phyloP scores from a whole-genome alignment of 2,329 filamentous ascomycete genomes.

The Colletotrichum sp. region DNA sequence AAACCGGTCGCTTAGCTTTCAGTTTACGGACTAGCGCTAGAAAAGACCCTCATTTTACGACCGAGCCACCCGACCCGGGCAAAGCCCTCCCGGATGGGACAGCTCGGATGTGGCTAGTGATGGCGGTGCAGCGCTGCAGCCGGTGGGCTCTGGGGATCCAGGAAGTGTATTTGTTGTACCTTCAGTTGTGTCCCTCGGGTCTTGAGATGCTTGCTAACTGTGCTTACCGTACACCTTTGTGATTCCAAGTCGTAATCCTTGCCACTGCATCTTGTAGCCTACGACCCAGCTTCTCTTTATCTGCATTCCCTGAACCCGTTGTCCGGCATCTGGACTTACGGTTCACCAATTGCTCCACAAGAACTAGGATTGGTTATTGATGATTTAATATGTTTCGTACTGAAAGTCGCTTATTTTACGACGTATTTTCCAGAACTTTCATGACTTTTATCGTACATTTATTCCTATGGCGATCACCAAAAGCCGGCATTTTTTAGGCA shows the following conservation, averaged over 20 bases:
- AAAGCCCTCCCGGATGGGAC: slow-evolving; percentile 10
- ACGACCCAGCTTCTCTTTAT: neutral
- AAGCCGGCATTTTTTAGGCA: neutral
- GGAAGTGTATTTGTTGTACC: neutral
- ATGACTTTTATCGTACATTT: neutral
- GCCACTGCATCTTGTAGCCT: neutral
- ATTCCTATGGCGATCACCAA: neutral
- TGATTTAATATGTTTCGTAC: neutral
- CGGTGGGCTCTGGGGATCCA: neutral
- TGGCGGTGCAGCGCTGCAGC: neutral
- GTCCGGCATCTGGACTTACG: neutral
- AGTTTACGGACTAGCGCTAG: slow-evolving; percentile 10
- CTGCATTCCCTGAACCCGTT: neutral
- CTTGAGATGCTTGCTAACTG: neutral
- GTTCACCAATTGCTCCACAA: neutral
- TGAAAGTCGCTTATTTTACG: neutral
- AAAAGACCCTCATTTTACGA: neutral
- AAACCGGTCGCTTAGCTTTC: slow-evolving; percentile 32
- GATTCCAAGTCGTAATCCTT: neutral
- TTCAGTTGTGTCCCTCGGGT: neutral
- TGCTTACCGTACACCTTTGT: neutral
- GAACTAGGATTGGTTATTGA: neutral
- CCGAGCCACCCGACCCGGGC: slow-evolving; percentile 4
- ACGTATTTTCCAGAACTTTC: neutral
- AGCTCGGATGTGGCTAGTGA: slow-evolving; percentile 8